Evolutionary conservation across 495 filamentous ascomycete genomes (phyloP).

Genomic region (Penicillium malachiteum): DNA sequence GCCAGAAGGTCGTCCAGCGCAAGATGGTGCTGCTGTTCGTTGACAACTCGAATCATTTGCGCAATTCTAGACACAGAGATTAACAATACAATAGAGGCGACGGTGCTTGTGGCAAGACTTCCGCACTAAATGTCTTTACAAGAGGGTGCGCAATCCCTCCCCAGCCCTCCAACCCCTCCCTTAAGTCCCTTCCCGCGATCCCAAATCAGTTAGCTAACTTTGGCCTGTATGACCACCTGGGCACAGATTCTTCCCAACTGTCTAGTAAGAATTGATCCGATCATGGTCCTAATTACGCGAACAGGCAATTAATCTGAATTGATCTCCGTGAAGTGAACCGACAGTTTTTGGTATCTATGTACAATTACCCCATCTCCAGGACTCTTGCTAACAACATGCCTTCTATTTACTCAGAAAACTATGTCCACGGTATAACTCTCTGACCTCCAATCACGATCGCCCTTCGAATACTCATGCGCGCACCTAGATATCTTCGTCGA

Average conservation of each 20-base stretch:
- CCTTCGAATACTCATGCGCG: constrained; percentile 17
- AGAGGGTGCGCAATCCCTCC: constrained; percentile 66
- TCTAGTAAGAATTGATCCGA: constrained; percentile 65
- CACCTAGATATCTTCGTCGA: constrained; percentile 92
- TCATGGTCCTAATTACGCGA: neutral
- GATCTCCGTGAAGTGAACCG: constrained; percentile 61
- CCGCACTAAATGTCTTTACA: constrained; percentile 95
- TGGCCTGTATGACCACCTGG: neutral
- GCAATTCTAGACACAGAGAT: no score
- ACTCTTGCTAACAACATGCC: constrained; percentile 27
- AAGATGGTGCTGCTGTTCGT: constrained; percentile 96
- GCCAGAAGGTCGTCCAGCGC: constrained; percentile 81
- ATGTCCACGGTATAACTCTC: constrained; percentile 80
- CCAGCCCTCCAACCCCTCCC: constrained; percentile 10
- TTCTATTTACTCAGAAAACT: constrained; percentile 67
- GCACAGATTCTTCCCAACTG: constrained; percentile 96
- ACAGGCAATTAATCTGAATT: constrained; percentile 28
- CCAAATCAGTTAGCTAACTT: constrained; percentile 19
- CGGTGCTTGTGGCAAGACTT: constrained; percentile 97
- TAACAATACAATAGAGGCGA: constrained; percentile 67
- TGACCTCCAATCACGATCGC: neutral
- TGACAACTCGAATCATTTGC: neutral
- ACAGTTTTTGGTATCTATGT: constrained; percentile 78
- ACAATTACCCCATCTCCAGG: constrained; percentile 1
- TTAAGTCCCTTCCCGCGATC: constrained; percentile 4